A percentile compares a stretch with the other conserved stretches of the same genome.
These are phyloP conservation scores for Boletus hoseneyae DNA, from an alignment of 1,284 basidiomycete species.

Conservation along the genomic window DNA sequence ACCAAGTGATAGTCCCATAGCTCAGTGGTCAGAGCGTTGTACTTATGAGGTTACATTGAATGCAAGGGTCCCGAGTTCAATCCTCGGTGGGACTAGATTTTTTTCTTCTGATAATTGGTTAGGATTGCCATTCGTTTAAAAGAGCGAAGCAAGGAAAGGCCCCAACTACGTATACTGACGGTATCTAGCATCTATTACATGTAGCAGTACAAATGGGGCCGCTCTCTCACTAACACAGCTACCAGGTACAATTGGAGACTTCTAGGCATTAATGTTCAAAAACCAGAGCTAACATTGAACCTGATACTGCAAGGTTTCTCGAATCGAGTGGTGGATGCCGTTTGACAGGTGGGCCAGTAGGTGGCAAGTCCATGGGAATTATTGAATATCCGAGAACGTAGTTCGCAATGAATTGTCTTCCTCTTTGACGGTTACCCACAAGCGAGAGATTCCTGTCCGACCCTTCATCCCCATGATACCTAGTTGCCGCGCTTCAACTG, in stretches of 20 bases:
- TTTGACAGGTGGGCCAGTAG: not conserved
- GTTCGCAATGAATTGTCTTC: conserved; percentile 12
- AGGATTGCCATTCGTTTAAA: no score
- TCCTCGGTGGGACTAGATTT: conserved; percentile 36
- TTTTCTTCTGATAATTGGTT: no score
- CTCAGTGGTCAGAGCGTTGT: conserved; percentile 40
- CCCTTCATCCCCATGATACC: conserved; percentile 9
- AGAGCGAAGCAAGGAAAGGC: no score
- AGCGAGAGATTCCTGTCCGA: conserved; percentile 23
- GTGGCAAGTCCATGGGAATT: not conserved
- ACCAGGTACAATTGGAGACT: no score
- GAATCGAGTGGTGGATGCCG: no score
- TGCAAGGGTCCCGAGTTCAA: conserved; percentile 39
- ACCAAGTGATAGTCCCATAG: conserved; percentile 33
- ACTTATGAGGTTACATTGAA: conserved; percentile 38
- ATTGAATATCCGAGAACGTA: conserved; percentile 1
- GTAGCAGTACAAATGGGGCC: no score
- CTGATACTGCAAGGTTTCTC: not conserved
- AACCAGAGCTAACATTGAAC: not conserved
- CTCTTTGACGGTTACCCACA: conserved; percentile 18
- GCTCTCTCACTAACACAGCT: no score
- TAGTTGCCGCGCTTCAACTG: conserved; percentile 45
- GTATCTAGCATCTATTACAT: no score
- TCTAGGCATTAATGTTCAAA: no score
- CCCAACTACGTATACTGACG: no score